A percentile compares a stretch with the other conserved stretches of the same genome.
These are phyloP conservation scores for Acanthochlamys bracteata DNA, from an alignment of 106 monocot species.

Conservation along the genomic window DNA sequence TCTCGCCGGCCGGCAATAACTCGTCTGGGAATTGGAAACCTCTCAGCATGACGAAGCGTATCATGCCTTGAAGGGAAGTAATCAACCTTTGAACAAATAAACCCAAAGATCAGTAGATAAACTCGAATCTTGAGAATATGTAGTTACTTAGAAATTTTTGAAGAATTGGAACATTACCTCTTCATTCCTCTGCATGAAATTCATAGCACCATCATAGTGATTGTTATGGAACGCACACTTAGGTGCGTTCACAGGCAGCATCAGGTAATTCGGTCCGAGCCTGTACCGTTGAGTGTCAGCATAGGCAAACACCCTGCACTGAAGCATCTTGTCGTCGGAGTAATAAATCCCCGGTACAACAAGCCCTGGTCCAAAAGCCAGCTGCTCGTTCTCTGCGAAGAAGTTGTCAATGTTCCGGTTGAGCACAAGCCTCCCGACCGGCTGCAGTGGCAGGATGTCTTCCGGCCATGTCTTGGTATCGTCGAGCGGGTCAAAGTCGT, in stretches of 20 bases:
- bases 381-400: constrained; percentile 78
- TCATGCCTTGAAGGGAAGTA: constrained; percentile 63
- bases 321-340: constrained; percentile 88
- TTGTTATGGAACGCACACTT: constrained; percentile 74
- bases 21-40: constrained; percentile 34
- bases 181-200: constrained; percentile 72
- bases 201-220: constrained; percentile 81
- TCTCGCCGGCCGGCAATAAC: constrained; percentile 42
- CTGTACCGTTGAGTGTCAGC: constrained; percentile 81
- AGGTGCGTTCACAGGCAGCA: constrained; percentile 76
- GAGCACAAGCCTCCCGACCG: constrained; percentile 68
- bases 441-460: constrained; percentile 66
- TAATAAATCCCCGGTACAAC: constrained; percentile 81
- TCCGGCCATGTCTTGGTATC: constrained; percentile 97
- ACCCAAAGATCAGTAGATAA: not conserved
- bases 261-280: constrained; percentile 79
- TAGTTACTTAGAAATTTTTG: not conserved
- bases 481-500: constrained; percentile 81
- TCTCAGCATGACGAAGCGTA: constrained; percentile 36
- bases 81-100: constrained; percentile 34
- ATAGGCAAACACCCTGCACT: constrained; percentile 65
- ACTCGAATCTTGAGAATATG: not conserved
- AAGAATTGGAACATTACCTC: constrained; percentile 33
- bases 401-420: constrained; percentile 89
- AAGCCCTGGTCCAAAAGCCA: constrained; percentile 72